Evolutionary conservation across 192 early-diverging fungal genomes (phyloP).

Genomic region (Backusella macrospora): DNA sequence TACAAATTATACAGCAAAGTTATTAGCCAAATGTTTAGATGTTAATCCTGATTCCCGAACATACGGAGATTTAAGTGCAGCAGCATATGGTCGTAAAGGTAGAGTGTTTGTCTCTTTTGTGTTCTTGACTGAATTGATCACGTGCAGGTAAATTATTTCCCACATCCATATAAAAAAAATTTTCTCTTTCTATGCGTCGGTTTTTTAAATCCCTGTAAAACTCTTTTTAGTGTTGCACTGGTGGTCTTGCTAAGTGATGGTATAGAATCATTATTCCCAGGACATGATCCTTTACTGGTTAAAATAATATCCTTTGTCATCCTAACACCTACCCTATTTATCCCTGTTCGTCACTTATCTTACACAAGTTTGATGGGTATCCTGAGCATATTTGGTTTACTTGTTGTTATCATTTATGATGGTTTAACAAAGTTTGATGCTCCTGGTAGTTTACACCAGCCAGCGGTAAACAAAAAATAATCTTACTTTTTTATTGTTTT

Average conservation of each 20-base stretch:
- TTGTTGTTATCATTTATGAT: slow-evolving; percentile 60
- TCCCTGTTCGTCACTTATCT: slow-evolving; percentile 50
- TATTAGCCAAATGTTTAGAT: slow-evolving; percentile 56
- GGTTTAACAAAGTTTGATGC: slow-evolving; percentile 51
- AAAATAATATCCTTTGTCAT: slow-evolving; percentile 50
- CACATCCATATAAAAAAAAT: not conserved
- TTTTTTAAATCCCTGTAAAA: not conserved
- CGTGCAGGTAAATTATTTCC: slow-evolving; percentile 36
- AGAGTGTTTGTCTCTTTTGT: slow-evolving; percentile 34
- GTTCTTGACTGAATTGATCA: slow-evolving; percentile 43
- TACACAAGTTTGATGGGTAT: slow-evolving; percentile 65
- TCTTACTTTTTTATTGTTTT: not conserved
- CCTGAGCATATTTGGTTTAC: slow-evolving; percentile 50
- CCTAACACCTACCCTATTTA: slow-evolving; percentile 55
- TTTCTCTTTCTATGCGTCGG: not conserved
- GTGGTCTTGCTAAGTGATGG: slow-evolving; percentile 44
- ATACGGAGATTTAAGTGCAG: slow-evolving; percentile 49
- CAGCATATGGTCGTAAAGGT: slow-evolving; percentile 39
- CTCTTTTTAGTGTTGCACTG: slow-evolving; percentile 43
- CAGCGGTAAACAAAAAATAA: slow-evolving; percentile 40
- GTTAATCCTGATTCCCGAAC: slow-evolving; percentile 41
- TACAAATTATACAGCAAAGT: slow-evolving; percentile 63
- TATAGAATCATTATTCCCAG: slow-evolving; percentile 42
- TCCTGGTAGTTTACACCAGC: slow-evolving; percentile 61
- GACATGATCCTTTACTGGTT: slow-evolving; percentile 36